Conservation (phyloP, 768 basidiomycete genomes). For the Termitomyces bulborhizus region DNA sequence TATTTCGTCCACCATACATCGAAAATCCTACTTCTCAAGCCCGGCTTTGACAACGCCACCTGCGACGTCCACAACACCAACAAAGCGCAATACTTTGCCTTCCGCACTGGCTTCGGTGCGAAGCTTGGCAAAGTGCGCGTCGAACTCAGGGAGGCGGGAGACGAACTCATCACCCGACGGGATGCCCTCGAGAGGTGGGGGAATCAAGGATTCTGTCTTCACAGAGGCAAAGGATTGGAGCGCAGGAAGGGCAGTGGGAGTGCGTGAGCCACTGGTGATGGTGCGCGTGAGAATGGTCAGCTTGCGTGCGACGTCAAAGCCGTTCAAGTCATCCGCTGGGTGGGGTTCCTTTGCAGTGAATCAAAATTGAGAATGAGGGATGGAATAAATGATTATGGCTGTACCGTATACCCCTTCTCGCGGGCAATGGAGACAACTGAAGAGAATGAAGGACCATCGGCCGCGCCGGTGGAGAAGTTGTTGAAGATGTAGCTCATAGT, state of each 20-base stretch:
- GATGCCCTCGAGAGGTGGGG: conserved; percentile 59
- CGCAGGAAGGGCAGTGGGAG: conserved; percentile 32
- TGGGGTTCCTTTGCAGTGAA: conserved; percentile 74
- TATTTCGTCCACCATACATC: not conserved
- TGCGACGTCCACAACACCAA: conserved; percentile 86
- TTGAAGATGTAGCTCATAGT: conserved; percentile 99
- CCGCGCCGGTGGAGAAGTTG: conserved; percentile 71
- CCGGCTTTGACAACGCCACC: conserved; percentile 74
- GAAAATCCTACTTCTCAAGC: conserved; percentile 69
- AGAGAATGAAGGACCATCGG: conserved; percentile 75
- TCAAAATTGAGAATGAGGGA: not conserved
- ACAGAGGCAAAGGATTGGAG: conserved; percentile 84
- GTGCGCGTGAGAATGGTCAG: conserved; percentile 90
- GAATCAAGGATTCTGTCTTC: conserved; percentile 80
- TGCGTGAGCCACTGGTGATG: conserved; percentile 35
- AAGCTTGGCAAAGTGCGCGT: conserved; percentile 69
- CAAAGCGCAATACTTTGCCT: conserved; percentile 86
- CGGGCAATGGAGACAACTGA: conserved; percentile 84
- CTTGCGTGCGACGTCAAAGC: conserved; percentile 95
- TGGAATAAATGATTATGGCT: conserved; percentile 10
- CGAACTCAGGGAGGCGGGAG: conserved; percentile 71
- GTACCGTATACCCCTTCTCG: conserved; percentile 90
- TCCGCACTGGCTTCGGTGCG: conserved; percentile 73
- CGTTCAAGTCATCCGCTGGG: conserved; percentile 94
- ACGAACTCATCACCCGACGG: conserved; percentile 81